Percentiles rank a stretch among this genome's conserved stretches.
Conservation (phyloP, 2,329 filamentous ascomycete species). For the Ophiostoma montium region DNA sequence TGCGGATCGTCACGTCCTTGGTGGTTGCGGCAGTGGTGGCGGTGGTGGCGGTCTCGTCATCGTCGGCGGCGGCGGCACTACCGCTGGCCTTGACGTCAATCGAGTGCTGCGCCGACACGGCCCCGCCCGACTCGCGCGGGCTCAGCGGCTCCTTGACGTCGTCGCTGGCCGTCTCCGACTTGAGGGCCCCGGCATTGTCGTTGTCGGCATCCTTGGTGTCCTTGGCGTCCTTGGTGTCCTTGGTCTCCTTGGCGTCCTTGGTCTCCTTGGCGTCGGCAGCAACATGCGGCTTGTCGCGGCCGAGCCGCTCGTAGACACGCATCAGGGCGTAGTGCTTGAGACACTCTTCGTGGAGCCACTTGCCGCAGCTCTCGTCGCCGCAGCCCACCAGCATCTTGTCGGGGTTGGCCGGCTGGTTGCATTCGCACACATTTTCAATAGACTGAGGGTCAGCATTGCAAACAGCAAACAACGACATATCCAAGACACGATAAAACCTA, state of each 20-base stretch:
- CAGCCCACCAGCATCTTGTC: slow-evolving; percentile 47
- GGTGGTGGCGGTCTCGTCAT: neutral
- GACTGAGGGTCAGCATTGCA: slow-evolving; percentile 22
- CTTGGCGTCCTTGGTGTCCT: neutral
- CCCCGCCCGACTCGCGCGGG: slow-evolving; percentile 35
- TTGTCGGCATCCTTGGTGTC: neutral
- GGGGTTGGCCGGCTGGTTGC: slow-evolving; percentile 45
- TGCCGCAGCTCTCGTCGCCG: slow-evolving; percentile 36
- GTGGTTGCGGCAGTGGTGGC: slow-evolving; percentile 23
- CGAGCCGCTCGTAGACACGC: slow-evolving; percentile 34
- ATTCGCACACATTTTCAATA: slow-evolving; percentile 43
- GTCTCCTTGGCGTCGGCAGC: slow-evolving; percentile 17
- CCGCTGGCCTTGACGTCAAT: slow-evolving; percentile 33
- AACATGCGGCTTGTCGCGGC: slow-evolving; percentile 35
- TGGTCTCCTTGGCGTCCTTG: slow-evolving; percentile 4
- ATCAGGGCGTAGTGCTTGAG: slow-evolving; percentile 40
- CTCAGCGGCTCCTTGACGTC: slow-evolving; percentile 33
- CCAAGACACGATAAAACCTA: slow-evolving; percentile 16
- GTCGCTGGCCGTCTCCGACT: slow-evolving; percentile 16
- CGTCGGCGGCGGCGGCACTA: slow-evolving; percentile 1
- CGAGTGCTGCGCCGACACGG: slow-evolving; percentile 33
- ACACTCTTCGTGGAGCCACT: slow-evolving; percentile 52
- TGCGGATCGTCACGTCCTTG: neutral
- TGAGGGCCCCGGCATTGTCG: slow-evolving; percentile 14
- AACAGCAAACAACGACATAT: neutral